These are phyloP conservation scores for Suillus cothurnatus DNA, from an alignment of 768 basidiomycete species.

Conservation along the genomic window DNA sequence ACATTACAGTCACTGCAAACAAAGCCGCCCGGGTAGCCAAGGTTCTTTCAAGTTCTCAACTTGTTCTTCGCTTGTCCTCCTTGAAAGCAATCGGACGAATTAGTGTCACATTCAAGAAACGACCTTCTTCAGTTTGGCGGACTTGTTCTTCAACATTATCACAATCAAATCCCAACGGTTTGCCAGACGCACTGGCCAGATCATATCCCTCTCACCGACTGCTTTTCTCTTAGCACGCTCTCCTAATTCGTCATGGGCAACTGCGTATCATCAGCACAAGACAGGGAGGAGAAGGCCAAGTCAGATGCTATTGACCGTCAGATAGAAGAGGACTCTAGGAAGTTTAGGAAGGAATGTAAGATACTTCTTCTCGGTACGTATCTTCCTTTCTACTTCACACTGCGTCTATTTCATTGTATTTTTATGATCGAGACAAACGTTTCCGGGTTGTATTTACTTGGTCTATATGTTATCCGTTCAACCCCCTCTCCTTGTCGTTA, in stretches of 20 bases:
- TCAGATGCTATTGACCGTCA: conserved; percentile 80
- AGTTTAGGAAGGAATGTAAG: conserved; percentile 88
- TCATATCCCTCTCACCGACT: background rate
- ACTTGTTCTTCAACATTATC: background rate
- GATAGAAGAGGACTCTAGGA: conserved; percentile 84
- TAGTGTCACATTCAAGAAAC: conserved; percentile 13
- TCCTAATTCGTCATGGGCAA: conserved; percentile 55
- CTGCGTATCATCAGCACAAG: conserved; percentile 63
- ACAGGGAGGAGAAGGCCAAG: conserved; percentile 59
- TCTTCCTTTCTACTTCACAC: conserved; percentile 7
- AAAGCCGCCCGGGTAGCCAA: conserved; percentile 10
- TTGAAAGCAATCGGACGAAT: conserved; percentile 6
- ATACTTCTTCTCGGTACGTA: conserved; percentile 85
- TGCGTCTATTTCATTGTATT: conserved; percentile 15
- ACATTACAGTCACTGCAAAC: conserved; percentile 7
- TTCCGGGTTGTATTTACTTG: background rate
- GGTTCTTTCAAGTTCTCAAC: conserved; percentile 24
- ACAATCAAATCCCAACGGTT: background rate
- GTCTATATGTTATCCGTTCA: background rate
- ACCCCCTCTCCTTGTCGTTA: background rate
- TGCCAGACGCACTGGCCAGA: background rate
- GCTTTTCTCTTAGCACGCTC: background rate
- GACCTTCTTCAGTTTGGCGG: conserved; percentile 15
- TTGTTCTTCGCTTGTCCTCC: conserved; percentile 16
- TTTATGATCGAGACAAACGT: conserved; percentile 5